Evolutionary conservation across 371 early-diverging fungal species (phyloP), one percentile per base, ranked within the genome.

Genomic region (Gilbertella persicaria): DNA sequence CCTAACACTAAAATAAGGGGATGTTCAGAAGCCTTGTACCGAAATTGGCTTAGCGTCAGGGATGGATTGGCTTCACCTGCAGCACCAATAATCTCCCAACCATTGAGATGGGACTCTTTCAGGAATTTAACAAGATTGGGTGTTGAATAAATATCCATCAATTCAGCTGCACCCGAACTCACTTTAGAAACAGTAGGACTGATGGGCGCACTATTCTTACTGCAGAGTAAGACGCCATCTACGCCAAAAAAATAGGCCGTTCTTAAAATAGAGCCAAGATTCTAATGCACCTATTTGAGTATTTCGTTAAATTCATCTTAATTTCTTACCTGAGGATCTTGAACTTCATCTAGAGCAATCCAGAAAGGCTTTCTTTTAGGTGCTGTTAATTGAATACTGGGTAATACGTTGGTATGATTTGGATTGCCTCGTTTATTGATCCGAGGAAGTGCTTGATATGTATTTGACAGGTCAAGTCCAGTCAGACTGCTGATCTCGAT

Each of bases 251-350:
- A 87, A 20, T 79, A 62, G 5, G 78, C 78, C 6, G 82, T 78
- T 58, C 88, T 60, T 19, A 87, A 55, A 29, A 87, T 83, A 5
- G 85, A 84, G 8, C 87, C 87, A 10, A 87, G 60, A 50, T 87
- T 87, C 76, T 82, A 53, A 8, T 17, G 6, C 0, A 13, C 23
- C 16, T n/a, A 10, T 20, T 1, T 28, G 25, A 0, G 12, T 19
- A 16, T 19, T 5, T 35, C 26, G 17, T 21, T 28, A 3, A 14
- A 8, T 17, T 33, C 7, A n/a, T 28, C 1, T 10, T 47, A 6
- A 6, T 24, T 3, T n/a, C 39, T 43, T 69, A 80, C 81, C 58
- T 84, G 83, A 19, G 85, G 87, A 63, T 87, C 87, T 48, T 79
- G 77, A 1, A 87, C 68, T 59, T 80, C 73, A 64, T 87, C 87